phyloP scores from a whole-genome alignment of 108 stramenopile species.

The Mediolabrus comicus region DNA sequence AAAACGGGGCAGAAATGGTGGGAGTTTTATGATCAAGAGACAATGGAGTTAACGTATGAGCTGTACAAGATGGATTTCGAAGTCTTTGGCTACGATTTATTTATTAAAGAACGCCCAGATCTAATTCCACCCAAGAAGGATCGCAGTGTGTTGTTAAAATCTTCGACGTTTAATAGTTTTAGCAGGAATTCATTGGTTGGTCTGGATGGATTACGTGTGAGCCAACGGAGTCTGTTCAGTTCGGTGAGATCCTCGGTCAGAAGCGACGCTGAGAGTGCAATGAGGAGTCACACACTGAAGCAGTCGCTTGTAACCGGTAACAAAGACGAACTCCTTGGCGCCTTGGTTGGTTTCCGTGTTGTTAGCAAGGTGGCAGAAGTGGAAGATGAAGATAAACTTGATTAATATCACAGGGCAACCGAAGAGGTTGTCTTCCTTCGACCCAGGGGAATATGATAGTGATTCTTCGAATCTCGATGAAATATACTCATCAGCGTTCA shows the following conservation, averaged over 20 bases:
- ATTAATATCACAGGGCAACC: too few relatives aligned
- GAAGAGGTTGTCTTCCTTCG: too few relatives aligned
- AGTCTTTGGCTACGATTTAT: slow-evolving; percentile 49
- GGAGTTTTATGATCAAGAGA: slow-evolving; percentile 61
- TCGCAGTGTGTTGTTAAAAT: slow-evolving; percentile 1
- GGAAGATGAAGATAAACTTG: neutral
- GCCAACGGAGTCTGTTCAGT: neutral
- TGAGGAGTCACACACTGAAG: neutral
- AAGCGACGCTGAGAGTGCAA: neutral
- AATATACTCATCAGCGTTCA: slow-evolving; percentile 53
- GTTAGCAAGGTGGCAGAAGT: neutral
- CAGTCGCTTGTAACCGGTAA: neutral
- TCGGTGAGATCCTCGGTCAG: neutral
- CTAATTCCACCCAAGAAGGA: slow-evolving; percentile 26
- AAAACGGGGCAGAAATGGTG: slow-evolving; percentile 49
- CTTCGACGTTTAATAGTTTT: slow-evolving; percentile 3
- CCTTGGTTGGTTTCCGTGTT: neutral
- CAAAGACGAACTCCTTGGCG: neutral
- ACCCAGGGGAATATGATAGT: slow-evolving; percentile 53
- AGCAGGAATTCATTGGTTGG: slow-evolving; percentile 15
- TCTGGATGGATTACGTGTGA: neutral
- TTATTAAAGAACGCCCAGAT: slow-evolving; percentile 48
- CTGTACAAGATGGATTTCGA: slow-evolving; percentile 64
- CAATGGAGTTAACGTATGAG: slow-evolving; percentile 60
- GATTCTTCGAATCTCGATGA: slow-evolving; percentile 45